These are phyloP conservation scores for Tephrocybe rancida DNA, from an alignment of 768 basidiomycete species.

Conservation along the genomic window DNA sequence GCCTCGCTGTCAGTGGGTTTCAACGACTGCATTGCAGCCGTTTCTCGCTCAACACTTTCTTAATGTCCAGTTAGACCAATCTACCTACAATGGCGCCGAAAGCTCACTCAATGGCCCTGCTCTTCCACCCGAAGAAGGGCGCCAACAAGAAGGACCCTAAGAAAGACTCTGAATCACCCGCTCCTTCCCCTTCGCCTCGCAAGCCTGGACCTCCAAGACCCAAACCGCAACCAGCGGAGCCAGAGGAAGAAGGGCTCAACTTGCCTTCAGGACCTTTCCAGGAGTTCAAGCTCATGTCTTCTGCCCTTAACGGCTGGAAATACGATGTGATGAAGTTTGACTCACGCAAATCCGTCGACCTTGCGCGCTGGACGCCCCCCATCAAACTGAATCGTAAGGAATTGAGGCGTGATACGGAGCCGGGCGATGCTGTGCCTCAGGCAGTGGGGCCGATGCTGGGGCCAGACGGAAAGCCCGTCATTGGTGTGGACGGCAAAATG, in stretches of 20 bases:
- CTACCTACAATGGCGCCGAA: conserved; percentile 43
- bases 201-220: conserved; percentile 45
- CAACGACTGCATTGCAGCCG: conserved; percentile 16
- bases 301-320: conserved; percentile 83
- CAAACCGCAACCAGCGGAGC: conserved; percentile 35
- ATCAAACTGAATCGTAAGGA: conserved; percentile 91
- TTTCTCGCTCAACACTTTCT: conserved; percentile 10
- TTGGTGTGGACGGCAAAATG: conserved; percentile 72
- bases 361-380: conserved; percentile 68
- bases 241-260: conserved; percentile 51
- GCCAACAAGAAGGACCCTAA: conserved; percentile 30
- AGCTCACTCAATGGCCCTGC: conserved; percentile 40
- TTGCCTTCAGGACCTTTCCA: conserved; percentile 70
- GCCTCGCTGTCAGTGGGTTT: conserved; percentile 13
- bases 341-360: conserved; percentile 70
- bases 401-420: conserved; percentile 50
- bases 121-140: conserved; percentile 74
- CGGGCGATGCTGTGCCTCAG: conserved; percentile 38
- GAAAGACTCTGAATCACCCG: conserved; percentile 46
- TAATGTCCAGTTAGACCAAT: conserved; percentile 15
- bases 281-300: conserved; percentile 81
- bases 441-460: conserved; percentile 79
- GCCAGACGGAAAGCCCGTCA: conserved; percentile 81
- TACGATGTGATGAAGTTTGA: conserved; percentile 94
- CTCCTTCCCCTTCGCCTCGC: conserved; percentile 29